Evolutionary conservation across 2,329 filamentous ascomycete genomes (phyloP), one percentile per base, ranked within the genome.

Genomic region (Pseudogymnoascus sp.): DNA sequence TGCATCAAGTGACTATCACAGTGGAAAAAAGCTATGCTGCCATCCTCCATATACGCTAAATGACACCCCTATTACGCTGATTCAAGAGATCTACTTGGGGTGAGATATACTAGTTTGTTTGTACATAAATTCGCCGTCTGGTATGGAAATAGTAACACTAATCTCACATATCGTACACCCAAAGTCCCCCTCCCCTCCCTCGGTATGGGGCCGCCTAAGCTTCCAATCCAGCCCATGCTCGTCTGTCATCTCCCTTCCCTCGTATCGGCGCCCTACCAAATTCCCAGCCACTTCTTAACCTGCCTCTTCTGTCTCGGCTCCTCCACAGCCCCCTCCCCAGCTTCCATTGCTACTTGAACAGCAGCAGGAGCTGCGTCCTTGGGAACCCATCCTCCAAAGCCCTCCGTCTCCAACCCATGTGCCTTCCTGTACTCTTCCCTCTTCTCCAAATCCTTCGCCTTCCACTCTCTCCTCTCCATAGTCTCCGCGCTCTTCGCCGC

Each of bases 401-500:
- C 80, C 70, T 82, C 80, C 69, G 83, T 79, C 74, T 92, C 88
- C 71, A 96, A 75, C 9, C 91, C 92, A 79, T 96, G 91, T 65
- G 89, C 91, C 76, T 91, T 87, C 71, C 93, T 86, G 77, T 91
- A 99, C 75, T 90, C 87, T 66, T 84, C 84, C 71, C 93, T 83
- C 84, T 97, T 96, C 75, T 88, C 84, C 28, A 95, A 88, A 77
- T 99, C 95, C 69, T 96, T 91, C 63, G 91, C 82, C 68, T 86
- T 87, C 72, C 83, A 83, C 71, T 85, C 84, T 63, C 93, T 84
- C 77, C 86, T 86, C 76, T 93, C 90, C 62, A 83, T 80, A 28
- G 89, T 88, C 72, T 86, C 78, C 67, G 83, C 79, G 31, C 86
- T 87, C 68, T 84, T 84, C 74, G 93, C 87, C 69, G 86, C 83